A percentile compares a stretch with the other conserved stretches of the same genome.
Conservation (phyloP, 495 filamentous ascomycete genomes). For the Aspergillus biplanus region DNA sequence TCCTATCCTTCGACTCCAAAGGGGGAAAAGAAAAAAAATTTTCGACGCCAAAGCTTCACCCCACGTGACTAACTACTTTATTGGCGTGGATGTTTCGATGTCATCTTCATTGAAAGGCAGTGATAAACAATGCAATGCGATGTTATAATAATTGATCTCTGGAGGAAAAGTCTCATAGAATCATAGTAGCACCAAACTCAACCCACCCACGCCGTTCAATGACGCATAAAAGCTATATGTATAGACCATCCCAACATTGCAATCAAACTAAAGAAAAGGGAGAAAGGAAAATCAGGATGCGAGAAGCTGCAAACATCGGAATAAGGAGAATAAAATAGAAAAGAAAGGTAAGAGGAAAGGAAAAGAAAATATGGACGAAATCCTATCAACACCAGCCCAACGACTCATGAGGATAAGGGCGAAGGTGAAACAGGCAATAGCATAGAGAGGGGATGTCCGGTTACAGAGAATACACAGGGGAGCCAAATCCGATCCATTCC, state of each 20-base stretch:
- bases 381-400: conserved; percentile 28
- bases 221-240: conserved; percentile 22
- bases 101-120: background rate
- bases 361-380: conserved; percentile 24
- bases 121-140: conserved; percentile 8
- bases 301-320: conserved; percentile 3
- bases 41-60: conserved; percentile 12
- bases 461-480: conserved; percentile 20
- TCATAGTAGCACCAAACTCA: conserved; percentile 19
- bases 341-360: conserved; percentile 2
- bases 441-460: conserved; percentile 13
- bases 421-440: conserved; percentile 8
- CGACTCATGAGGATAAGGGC: conserved; percentile 18
- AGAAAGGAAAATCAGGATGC: conserved; percentile 13
- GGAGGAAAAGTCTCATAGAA: conserved; percentile 10
- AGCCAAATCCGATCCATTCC: conserved; percentile 14
- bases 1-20: background rate
- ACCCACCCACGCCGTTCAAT: conserved; percentile 23
- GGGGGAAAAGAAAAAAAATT: background rate
- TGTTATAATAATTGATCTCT: background rate
- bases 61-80: conserved; percentile 14
- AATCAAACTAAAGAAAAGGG: conserved; percentile 21
- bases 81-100: background rate
- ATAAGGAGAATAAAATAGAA: background rate
- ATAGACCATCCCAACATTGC: conserved; percentile 18